Conservation (phyloP, 768 basidiomycete species). For the Harrya chromipes region DNA sequence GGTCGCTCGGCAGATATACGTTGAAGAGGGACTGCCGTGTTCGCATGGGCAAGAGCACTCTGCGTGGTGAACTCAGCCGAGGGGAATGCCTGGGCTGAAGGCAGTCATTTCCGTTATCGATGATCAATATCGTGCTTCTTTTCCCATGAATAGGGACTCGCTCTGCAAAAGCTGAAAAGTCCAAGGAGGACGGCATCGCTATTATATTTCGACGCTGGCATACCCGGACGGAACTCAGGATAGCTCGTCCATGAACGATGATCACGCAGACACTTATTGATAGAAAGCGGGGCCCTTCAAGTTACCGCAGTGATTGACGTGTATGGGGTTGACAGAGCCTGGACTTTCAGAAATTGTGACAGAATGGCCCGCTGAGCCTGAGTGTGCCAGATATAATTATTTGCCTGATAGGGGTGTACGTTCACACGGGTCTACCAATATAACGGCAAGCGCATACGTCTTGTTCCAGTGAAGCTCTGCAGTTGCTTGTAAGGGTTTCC, state of each 20-base stretch:
- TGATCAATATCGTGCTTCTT: constrained; percentile 1
- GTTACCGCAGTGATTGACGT: constrained; percentile 15
- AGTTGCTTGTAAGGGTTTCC: constrained; percentile 11
- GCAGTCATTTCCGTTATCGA: constrained; percentile 29
- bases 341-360: not conserved
- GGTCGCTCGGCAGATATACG: not conserved
- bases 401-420: constrained; percentile 9
- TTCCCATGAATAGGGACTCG: not conserved
- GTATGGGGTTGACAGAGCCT: too few species aligned
- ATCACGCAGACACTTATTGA: not conserved
- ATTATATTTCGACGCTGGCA: too few species aligned
- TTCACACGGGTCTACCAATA: constrained; percentile 24
- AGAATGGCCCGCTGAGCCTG: not conserved
- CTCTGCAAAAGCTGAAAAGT: not conserved
- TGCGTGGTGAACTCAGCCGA: not conserved
- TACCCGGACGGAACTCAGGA: not conserved
- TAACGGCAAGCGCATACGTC: constrained; percentile 7
- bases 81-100: not conserved
- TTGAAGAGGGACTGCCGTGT: too few species aligned
- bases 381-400: not conserved
- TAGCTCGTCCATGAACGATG: constrained; percentile 3
- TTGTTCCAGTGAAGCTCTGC: constrained; percentile 13
- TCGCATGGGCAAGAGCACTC: not conserved
- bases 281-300: not conserved
- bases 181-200: too few species aligned